Conservation (phyloP, 225 moss, liverwort and hornwort genomes). For the Physcomitrellopsis africana region DNA sequence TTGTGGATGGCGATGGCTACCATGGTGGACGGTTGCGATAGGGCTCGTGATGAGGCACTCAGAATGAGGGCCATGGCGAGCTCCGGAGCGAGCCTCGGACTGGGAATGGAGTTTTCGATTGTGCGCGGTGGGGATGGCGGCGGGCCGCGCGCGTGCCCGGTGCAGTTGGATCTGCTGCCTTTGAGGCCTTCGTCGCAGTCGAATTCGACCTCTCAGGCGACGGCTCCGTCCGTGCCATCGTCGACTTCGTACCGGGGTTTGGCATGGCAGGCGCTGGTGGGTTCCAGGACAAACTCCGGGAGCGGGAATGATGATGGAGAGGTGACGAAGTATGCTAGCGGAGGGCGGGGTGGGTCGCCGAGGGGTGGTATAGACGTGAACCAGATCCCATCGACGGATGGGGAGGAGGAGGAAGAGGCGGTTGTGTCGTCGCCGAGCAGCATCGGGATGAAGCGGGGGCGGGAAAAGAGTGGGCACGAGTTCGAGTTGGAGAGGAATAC, state of each 20-base stretch:
- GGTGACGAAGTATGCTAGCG: constrained; percentile 81
- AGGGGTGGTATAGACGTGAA: constrained; percentile 92
- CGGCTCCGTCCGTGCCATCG: constrained; percentile 26
- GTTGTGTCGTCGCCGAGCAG: constrained; percentile 78
- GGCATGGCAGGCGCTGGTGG: constrained; percentile 76
- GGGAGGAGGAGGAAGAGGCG: constrained; percentile 59
- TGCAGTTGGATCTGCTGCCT: constrained; percentile 91
- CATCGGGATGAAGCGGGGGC: constrained; percentile 77
- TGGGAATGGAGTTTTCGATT: constrained; percentile 85
- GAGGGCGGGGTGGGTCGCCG: constrained; percentile 54
- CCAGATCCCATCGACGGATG: constrained; percentile 88
- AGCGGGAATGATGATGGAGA: constrained; percentile 92
- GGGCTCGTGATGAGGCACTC: constrained; percentile 81
- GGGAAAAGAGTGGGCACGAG: constrained; percentile 78
- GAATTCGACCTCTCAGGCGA: neutral
- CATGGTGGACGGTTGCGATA: constrained; percentile 74
- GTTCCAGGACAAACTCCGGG: constrained; percentile 83
- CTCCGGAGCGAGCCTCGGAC: constrained; percentile 79
- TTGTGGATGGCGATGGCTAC: constrained; percentile 33
- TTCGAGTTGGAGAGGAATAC: constrained; percentile 84
- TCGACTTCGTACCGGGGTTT: constrained; percentile 60
- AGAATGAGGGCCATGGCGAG: constrained; percentile 83
- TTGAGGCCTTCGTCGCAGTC: constrained; percentile 15
- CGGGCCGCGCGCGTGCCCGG: constrained; percentile 66
- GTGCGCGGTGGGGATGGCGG: constrained; percentile 53